Evolutionary conservation across 495 filamentous ascomycete species (phyloP), one percentile per base, ranked within the genome.

Genomic region (Durotheca rogersii): DNA sequence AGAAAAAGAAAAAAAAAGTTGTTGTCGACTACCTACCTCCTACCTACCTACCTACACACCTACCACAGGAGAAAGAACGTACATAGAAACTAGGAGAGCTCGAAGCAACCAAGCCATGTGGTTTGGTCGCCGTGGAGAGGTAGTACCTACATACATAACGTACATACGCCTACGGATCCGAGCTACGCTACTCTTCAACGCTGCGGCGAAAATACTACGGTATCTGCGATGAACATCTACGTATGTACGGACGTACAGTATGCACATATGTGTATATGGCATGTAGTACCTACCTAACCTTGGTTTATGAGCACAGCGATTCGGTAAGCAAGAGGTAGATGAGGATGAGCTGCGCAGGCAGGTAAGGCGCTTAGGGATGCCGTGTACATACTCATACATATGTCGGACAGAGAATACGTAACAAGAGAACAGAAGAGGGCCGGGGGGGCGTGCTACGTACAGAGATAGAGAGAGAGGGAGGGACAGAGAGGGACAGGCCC

Each of bases 51-150:
- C n/a, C n/a, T n/a, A n/a, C n/a, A n/a, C n/a, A n/a, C n/a, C n/a
- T n/a, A n/a, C n/a, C n/a, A n/a, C n/a, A n/a, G n/a, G n/a, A n/a
- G 42, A 19, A 17, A 46, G 23, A 32, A 50, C 45, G 34, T 51
- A 61, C 32, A 30, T 39, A 56, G 47, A 27, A 20, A 18, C 47
- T 51, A 38, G 48, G 51, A 40, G 41, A 11, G 11, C 34, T 53
- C 50, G 50, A 63, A 62, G 62, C 57, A 63, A 63, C 62, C 62
- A 66, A 66, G 58, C 62, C 62, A 66, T 60, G 56, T 63, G 60
- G 56, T 60, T 45, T 61, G 49, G 57, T 55, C 31, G 18, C 37
- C 19, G 34, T 61, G 27, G 50, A 50, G 20, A 29, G n/a, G 51
- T 47, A 25, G 47, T 39, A 56, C 41, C 23, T 48, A 47, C 42